Conservation (phyloP, 805 yeast species). For the Wickerhamomyces canadensis region DNA sequence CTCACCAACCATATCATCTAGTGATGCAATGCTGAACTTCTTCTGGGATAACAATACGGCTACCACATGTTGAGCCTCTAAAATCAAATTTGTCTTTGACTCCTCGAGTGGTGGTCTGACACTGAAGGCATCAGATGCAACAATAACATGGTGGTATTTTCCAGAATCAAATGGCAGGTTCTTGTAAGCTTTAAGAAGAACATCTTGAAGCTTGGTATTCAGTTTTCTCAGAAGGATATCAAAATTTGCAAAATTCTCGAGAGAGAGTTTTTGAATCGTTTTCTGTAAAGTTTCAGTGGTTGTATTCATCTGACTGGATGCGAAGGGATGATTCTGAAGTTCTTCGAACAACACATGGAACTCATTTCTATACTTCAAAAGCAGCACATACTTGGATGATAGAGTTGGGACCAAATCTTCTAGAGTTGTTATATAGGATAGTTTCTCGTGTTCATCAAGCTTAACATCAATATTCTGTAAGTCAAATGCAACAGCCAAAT, state of each 20-base stretch:
- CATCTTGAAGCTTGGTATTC: constrained; percentile 27
- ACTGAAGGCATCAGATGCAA: constrained; percentile 21
- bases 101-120: constrained; percentile 36
- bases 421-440: constrained; percentile 24
- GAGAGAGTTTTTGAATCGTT: constrained; percentile 28
- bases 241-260: constrained; percentile 33
- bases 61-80: constrained; percentile 20
- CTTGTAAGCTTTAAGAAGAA: constrained; percentile 26
- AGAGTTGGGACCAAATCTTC: constrained; percentile 28
- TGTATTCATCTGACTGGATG: constrained; percentile 9
- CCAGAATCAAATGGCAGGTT: constrained; percentile 1
- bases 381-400: constrained; percentile 25
- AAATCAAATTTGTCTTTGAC: constrained; percentile 29
- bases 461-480: constrained; percentile 29
- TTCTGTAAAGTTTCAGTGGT: constrained; percentile 29
- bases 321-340: constrained; percentile 26
- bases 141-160: constrained; percentile 29
- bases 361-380: constrained; percentile 24
- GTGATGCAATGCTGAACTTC: constrained; percentile 8
- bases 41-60: constrained; percentile 23
- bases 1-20: neutral
- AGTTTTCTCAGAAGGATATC: constrained; percentile 26
- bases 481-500: constrained; percentile 44
- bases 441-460: constrained; percentile 27
- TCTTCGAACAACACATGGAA: constrained; percentile 19